Evolutionary conservation across 2,329 filamentous ascomycete genomes (phyloP), one percentile per base, ranked within the genome.

Genomic region (Tolypocladium amazonense): DNA sequence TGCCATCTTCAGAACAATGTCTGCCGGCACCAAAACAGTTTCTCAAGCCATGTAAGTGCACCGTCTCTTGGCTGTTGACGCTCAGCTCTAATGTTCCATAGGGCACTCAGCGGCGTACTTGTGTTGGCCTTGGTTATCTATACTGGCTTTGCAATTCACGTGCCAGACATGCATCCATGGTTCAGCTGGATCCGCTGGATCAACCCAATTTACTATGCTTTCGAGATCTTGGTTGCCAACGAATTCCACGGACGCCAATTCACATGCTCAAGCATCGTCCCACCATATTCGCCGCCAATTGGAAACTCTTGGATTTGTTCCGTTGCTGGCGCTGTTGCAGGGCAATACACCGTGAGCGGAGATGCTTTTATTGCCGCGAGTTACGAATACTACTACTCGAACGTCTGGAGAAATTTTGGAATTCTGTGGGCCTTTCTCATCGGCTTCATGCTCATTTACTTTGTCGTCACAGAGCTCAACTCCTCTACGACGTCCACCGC

Each of bases 101-200:
- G 43, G 43, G 75, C 76, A 0, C 68, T 80, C 2, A 75, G 81
- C 0, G 80, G 80, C 27, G 72, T 85, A 0, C 64, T 85, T 62
- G 81, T 87, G 14, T 69, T 88, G 23, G 80, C 81, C 18, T 77
- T 89, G 4, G 78, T 86, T 66, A 85, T 79, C 30, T 80, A 79
- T 69, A 86, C 85, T 0, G 85, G 83, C 60, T 86, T 87, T 67
- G 73, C 77, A 35, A 77, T 83, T 39, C 67, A 73, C 0, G 69
- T 74, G 1, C 73, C 75, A 0, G 65, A 88, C 67, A 91, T 88
- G 87, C 80, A 85, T 27, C 82, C 81, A 0, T 93, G 88, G 58
- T 86, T 88, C 56, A 76, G 83, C 35, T 92, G 89, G 89, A 87
- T 92, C 58, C 82, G 86, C 35, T 91, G 86, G 74, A 78, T 92